These are phyloP conservation scores for Sarocladiaceae sp. DNA, from an alignment of 2,329 filamentous ascomycete genomes.

Conservation along the genomic window DNA sequence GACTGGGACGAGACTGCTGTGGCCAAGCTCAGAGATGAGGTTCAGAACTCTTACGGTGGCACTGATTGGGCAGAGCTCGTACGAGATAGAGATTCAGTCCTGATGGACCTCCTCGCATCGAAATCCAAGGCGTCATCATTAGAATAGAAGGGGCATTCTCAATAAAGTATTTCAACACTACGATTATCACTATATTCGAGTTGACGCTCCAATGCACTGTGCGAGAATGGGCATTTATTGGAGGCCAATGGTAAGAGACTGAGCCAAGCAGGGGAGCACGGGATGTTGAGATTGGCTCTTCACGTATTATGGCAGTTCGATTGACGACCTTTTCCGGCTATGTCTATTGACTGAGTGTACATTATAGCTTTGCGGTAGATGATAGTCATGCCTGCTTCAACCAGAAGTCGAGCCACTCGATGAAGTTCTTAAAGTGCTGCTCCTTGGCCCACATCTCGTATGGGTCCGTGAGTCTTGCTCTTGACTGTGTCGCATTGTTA, in stretches of 20 bases:
- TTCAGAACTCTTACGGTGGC: not conserved
- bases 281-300: no score
- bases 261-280: no score
- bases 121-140: no score
- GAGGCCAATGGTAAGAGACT: no score
- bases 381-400: not conserved
- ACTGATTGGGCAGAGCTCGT: not conserved
- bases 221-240: no score
- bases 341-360: no score
- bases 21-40: constrained; percentile 1
- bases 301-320: no score
- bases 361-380: not conserved
- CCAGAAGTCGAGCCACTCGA: not conserved
- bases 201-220: no score
- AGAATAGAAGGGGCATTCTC: no score
- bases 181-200: no score
- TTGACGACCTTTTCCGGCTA: no score
- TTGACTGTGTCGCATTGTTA: not conserved
- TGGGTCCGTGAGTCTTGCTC: not conserved
- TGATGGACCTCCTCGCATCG: not conserved
- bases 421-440: not conserved
- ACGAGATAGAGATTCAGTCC: not conserved
- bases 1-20: not conserved
- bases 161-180: no score
- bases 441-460: not conserved